Evolutionary conservation across 495 filamentous ascomycete genomes (phyloP), one percentile per base, ranked within the genome.

Genomic region (Penicillium taxi): DNA sequence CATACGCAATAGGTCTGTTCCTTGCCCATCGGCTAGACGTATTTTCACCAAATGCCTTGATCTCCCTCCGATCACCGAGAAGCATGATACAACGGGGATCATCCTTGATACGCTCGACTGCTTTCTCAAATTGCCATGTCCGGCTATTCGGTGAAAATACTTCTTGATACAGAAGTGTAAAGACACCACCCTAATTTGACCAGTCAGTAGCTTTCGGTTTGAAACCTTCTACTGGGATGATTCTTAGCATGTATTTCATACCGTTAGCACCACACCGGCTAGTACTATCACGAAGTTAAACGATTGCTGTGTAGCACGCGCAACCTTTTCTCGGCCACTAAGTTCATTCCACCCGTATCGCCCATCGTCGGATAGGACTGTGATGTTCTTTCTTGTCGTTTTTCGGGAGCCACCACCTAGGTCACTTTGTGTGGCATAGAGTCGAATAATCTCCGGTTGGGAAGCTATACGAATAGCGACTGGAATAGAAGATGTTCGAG

Each of bases 71-170:
- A 19, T 77, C 71, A 13, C 89, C 91, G 9, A 98, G 72, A n/a
- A 95, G 52, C 39, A 77, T 74, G 18, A 74, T 67, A 50, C 82
- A 90, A 27, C 74, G 63, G 9, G 74, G 52, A 52, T 94, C 84
- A 23, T 70, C 65, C 55, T 79, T 82, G 51, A 98, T 78, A 27
- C 80, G 78, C 44, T 85, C 74, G 21, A 93, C 82, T 1, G 86
- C 84, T 27, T 81, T 80, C 59, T 93, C 94, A 66, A 93, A 98
- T 58, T 93, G 82, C 48, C 76, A 77, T 17, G 81, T 86, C 56
- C 82, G 81, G 60, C 84, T 89, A 55, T 90, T 81, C 2, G 83
- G 77, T 9, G 84, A 82, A 56, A 96, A 81, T 13, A 96, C 84
- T 32, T 98, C 91, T 7, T 72, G 69, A 55, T 85, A 96, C 20